Percentiles rank a stretch among this genome's conserved stretches.
phyloP scores from a whole-genome alignment of 2,329 filamentous ascomycete species.

The Chaetoscypha palmicola region DNA sequence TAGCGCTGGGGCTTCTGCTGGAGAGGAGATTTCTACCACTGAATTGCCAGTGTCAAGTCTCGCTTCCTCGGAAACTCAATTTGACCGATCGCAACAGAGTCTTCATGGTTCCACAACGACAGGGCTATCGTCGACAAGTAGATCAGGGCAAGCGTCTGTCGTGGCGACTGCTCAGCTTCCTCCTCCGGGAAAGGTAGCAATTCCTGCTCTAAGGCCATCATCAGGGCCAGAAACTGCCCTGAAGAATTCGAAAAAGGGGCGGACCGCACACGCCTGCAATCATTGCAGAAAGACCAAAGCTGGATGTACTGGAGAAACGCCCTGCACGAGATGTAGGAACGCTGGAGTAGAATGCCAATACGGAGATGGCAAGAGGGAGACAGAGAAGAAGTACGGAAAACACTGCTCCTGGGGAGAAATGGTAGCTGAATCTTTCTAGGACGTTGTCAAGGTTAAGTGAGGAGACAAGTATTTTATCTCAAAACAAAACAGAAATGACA shows the following conservation, averaged over 20 bases:
- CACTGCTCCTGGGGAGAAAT: background rate
- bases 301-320: conserved; percentile 31
- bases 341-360: conserved; percentile 20
- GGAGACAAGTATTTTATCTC: conserved; percentile 13
- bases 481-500: conserved; percentile 16
- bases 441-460: conserved; percentile 18
- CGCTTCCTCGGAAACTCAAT: background rate
- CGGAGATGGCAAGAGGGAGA: conserved; percentile 27
- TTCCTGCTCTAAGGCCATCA: conserved; percentile 17
- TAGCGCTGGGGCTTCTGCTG: too few relatives aligned
- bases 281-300: conserved; percentile 33
- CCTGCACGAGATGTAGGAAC: conserved; percentile 30
- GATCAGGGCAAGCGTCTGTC: background rate
- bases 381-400: conserved; percentile 22
- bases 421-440: conserved; percentile 10
- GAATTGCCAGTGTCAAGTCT: background rate
- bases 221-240: conserved; percentile 6
- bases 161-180: background rate
- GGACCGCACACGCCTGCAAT: conserved; percentile 30
- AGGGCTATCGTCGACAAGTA: background rate
- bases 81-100: background rate
- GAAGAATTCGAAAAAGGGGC: conserved; percentile 15
- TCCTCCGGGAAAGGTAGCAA: conserved; percentile 20
- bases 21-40: background rate
- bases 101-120: background rate